A percentile compares a stretch with the other conserved stretches of the same genome.
Evolutionary conservation across 371 early-diverging fungal genomes (phyloP).

Genomic region (Actinomucor elegans): DNA sequence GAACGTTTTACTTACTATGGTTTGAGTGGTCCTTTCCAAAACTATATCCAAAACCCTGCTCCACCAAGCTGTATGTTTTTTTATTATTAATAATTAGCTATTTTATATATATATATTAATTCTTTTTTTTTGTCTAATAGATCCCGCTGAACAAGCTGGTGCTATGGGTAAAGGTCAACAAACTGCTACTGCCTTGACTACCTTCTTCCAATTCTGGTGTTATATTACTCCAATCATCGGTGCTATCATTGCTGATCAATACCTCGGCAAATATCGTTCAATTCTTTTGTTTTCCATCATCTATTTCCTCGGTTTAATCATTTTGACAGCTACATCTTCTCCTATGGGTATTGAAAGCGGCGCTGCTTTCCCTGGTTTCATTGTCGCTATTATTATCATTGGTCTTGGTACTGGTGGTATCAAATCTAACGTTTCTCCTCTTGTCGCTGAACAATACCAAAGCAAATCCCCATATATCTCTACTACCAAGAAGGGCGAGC

Average conservation of each 20-base stretch:
- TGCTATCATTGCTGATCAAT: slow-evolving; percentile 81
- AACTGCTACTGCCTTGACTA: slow-evolving; percentile 67
- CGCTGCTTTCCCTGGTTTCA: slow-evolving; percentile 65
- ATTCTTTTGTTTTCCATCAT: slow-evolving; percentile 68
- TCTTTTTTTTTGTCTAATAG: slow-evolving; percentile 10
- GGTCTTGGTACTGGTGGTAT: slow-evolving; percentile 63
- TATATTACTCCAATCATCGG: slow-evolving; percentile 82
- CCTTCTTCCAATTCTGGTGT: slow-evolving; percentile 79
- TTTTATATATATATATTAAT: not conserved
- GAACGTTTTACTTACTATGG: slow-evolving; percentile 77
- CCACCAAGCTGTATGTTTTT: slow-evolving; percentile 34
- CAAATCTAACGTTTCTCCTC: slow-evolving; percentile 48
- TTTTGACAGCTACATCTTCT: slow-evolving; percentile 65
- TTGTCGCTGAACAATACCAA: slow-evolving; percentile 49
- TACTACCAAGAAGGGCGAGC: slow-evolving; percentile 26
- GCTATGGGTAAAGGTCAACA: slow-evolving; percentile 49
- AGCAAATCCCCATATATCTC: slow-evolving; percentile 35
- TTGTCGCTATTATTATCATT: slow-evolving; percentile 69
- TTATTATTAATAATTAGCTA: not conserved
- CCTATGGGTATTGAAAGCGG: slow-evolving; percentile 53
- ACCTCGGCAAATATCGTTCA: slow-evolving; percentile 84
- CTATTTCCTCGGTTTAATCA: slow-evolving; percentile 70
- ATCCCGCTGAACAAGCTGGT: slow-evolving; percentile 47
- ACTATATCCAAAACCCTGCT: slow-evolving; percentile 60
- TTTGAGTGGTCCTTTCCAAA: slow-evolving; percentile 58